phyloP scores from a whole-genome alignment of 2,329 filamentous ascomycete species.

The Fusarium newnesense region DNA sequence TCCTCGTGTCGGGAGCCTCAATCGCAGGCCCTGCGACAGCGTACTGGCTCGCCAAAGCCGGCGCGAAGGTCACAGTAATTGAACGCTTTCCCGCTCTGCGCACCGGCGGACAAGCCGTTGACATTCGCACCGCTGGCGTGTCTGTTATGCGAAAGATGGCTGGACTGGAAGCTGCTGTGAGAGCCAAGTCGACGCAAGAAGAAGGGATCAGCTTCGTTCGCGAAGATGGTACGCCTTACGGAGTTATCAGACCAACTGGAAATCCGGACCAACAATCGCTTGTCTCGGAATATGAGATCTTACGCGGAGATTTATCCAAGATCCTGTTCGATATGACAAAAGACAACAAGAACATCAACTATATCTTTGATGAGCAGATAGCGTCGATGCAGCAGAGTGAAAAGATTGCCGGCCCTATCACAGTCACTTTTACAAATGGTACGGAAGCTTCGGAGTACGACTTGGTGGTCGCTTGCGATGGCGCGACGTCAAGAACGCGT shows the following conservation, averaged over 20 bases:
- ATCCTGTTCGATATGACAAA: conserved; percentile 10
- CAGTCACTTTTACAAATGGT: conserved; percentile 9
- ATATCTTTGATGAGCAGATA: conserved; percentile 19
- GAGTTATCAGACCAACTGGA: conserved; percentile 10
- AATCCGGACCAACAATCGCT: conserved; percentile 21
- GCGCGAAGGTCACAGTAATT: conserved; percentile 51
- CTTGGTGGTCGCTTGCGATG: conserved; percentile 14
- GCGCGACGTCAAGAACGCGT: conserved; percentile 11
- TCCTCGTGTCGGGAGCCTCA: conserved; percentile 48
- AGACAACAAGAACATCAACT: conserved; percentile 10
- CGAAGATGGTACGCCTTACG: not conserved
- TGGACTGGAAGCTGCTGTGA: conserved; percentile 42
- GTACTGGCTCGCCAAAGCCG: conserved; percentile 45
- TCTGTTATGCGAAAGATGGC: conserved; percentile 53
- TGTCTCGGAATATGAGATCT: conserved; percentile 17
- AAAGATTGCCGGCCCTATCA: not conserved
- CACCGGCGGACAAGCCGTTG: conserved; percentile 51
- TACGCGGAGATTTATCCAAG: conserved; percentile 13
- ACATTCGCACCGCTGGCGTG: conserved; percentile 51
- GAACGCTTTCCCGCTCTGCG: conserved; percentile 50
- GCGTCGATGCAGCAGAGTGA: conserved; percentile 7
- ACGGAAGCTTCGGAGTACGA: conserved; percentile 10
- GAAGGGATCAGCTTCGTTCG: conserved; percentile 18
- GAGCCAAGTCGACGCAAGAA: conserved; percentile 9
- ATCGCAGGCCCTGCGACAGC: conserved; percentile 47